A percentile compares a stretch with the other conserved stretches of the same genome.
These are phyloP conservation scores for Syncephalastrum contaminatum DNA, from an alignment of 371 early-diverging fungal species.

Conservation along the genomic window DNA sequence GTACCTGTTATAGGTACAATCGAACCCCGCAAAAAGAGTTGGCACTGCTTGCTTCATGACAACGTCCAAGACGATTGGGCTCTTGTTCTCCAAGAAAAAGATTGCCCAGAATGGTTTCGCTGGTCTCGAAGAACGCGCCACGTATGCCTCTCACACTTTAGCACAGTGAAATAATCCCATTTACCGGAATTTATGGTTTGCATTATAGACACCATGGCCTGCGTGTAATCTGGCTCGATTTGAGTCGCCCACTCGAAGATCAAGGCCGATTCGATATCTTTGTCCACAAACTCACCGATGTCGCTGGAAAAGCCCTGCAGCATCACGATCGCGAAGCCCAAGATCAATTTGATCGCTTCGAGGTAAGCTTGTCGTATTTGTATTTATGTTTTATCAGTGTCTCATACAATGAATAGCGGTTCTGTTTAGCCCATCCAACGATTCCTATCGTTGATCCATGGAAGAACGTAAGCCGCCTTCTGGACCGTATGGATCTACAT, in stretches of 20 bases:
- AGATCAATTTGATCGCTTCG: constrained; percentile 28
- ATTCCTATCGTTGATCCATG: constrained; percentile 39
- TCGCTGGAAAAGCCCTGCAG: constrained; percentile 28
- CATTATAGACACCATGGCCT: constrained; percentile 35
- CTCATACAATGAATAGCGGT: constrained; percentile 15
- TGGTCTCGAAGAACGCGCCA: constrained; percentile 40
- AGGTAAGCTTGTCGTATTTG: constrained; percentile 15
- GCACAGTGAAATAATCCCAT: not conserved
- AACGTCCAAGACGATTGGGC: constrained; percentile 31
- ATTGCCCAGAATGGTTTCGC: constrained; percentile 38
- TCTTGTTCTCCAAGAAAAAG: constrained; percentile 41
- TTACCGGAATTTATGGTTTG: no score
- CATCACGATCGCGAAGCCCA: constrained; percentile 30
- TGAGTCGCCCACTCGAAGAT: constrained; percentile 31
- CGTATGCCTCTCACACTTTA: constrained; percentile 15
- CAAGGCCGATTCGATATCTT: constrained; percentile 40
- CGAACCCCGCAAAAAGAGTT: no score
- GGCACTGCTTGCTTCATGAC: constrained; percentile 6
- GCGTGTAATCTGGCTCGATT: constrained; percentile 37
- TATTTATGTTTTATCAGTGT: not conserved
- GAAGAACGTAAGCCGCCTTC: constrained; percentile 31
- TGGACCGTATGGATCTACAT: constrained; percentile 28
- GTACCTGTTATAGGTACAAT: no score
- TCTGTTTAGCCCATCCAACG: constrained; percentile 27
- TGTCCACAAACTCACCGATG: constrained; percentile 52